Evolutionary conservation across 805 yeast genomes (phyloP).

Genomic region (Pichia insulana): DNA sequence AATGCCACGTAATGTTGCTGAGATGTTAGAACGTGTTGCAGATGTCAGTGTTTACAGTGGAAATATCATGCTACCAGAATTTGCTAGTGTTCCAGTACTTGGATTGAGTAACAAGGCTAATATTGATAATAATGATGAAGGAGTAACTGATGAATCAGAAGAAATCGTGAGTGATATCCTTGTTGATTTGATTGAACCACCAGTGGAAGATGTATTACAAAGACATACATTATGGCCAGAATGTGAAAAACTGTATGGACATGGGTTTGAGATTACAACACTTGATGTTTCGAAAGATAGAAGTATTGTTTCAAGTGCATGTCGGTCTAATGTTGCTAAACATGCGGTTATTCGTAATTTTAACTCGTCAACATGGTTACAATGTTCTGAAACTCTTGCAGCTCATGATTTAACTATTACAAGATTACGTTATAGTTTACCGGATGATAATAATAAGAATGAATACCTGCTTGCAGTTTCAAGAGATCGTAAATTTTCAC

Average conservation of each 20-base stretch:
- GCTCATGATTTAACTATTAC: conserved; percentile 85
- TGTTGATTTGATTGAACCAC: conserved; percentile 46
- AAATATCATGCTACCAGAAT: conserved; percentile 44
- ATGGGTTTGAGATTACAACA: conserved; percentile 87
- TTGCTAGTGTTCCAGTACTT: conserved; percentile 86
- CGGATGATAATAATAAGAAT: conserved; percentile 38
- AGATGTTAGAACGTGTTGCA: conserved; percentile 42
- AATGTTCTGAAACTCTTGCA: conserved; percentile 49
- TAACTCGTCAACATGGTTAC: conserved; percentile 48
- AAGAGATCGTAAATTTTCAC: conserved; percentile 77
- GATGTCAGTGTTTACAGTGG: neutral
- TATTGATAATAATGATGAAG: conserved; percentile 34
- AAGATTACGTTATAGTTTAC: conserved; percentile 60
- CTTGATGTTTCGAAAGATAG: conserved; percentile 63
- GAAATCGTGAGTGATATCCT: conserved; percentile 40
- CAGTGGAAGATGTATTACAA: conserved; percentile 85
- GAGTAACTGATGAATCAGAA: conserved; percentile 18
- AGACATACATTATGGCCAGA: conserved; percentile 94
- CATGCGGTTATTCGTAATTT: conserved; percentile 84
- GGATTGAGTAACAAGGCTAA: conserved; percentile 91
- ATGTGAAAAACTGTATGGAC: conserved; percentile 89
- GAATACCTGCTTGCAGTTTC: conserved; percentile 60
- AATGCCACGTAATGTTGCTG: conserved; percentile 72
- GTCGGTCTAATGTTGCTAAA: conserved; percentile 72
- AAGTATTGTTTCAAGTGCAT: conserved; percentile 73